Conservation (phyloP, 164 flowering plant genomes). For the Kalanchoe fedtschenkoi region DNA sequence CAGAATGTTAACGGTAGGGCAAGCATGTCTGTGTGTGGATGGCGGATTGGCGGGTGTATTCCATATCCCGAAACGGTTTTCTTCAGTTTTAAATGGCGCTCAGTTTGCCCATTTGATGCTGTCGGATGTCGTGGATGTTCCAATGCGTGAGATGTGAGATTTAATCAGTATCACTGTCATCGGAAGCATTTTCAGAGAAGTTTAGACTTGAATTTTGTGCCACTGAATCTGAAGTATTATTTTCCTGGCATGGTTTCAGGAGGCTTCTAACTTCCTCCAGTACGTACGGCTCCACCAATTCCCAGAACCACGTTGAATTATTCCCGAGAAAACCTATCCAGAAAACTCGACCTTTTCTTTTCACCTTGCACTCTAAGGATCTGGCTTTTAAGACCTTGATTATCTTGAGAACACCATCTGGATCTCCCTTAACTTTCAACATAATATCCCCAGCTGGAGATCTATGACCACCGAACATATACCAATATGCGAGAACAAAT, state of each 20-base stretch:
- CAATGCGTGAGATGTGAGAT: background rate
- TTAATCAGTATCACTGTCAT: background rate
- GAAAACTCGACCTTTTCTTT: slow-evolving; percentile 54
- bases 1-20: too few relatives aligned
- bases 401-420: slow-evolving; percentile 49
- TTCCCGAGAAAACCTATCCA: slow-evolving; percentile 81
- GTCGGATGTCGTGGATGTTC: background rate
- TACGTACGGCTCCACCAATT: slow-evolving; percentile 62
- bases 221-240: slow-evolving; percentile 16
- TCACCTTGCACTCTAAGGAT: slow-evolving; percentile 63
- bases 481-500: slow-evolving; percentile 87
- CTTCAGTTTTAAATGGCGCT: too few relatives aligned
- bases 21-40: too few relatives aligned
- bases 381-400: slow-evolving; percentile 43
- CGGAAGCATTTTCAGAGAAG: background rate
- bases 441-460: slow-evolving; percentile 66
- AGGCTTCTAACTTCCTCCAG: slow-evolving; percentile 40
- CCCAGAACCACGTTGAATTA: slow-evolving; percentile 62
- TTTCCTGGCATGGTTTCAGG: slow-evolving; percentile 20
- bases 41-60: too few relatives aligned
- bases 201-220: slow-evolving; percentile 3
- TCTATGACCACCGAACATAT: slow-evolving; percentile 78
- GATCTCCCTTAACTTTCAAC: slow-evolving; percentile 56
- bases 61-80: too few relatives aligned
- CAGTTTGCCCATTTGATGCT: too few relatives aligned